Base-by-base conservation (phyloP, 129 eudicot genomes). In the Escallonia rubra region DNA sequence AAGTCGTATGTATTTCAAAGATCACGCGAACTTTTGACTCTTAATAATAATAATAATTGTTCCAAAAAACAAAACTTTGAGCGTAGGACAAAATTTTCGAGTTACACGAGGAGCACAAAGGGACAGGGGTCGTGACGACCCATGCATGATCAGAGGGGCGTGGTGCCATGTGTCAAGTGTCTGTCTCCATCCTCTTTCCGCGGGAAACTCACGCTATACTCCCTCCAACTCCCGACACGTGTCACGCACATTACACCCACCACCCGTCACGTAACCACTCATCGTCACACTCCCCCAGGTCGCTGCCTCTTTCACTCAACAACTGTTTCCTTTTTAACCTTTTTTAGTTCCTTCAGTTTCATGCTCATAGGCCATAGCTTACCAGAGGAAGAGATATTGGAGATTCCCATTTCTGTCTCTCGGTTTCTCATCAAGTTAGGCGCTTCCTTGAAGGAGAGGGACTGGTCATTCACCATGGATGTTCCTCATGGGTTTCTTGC, bases 401-500 rank as follows among this genome's bases (percentile, higher is more conserved):
- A 41, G 8, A 42, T 43, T 43, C n/a, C 66, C 39, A 15, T 12
- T 14, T 62, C 43, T 62, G 38, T 8, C 10, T 14, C 9, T 23
- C 38, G 39, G 39, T 50, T 11, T 57, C 15, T 13, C 40, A 23
- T 57, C 40, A 9, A 7, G 53, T 49, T 3, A 9, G 9, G 8
- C 6, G 9, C 41, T 45, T 55, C 39, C 15, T 8, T 3, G 39
- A 42, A 48, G 10, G 40, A n/a, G 15, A 59, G 41, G 34, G 43
- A 55, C 45, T 4, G 40, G 40, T 9, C 61, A 14, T 6, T 57
- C 61, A 23, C 61, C 14, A 89, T 89, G 96, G 80, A 89, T 67
- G 96, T 85, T 12, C 92, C 96, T 12, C 71, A 59, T 6, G 92
- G 96, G 48, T 85, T 89, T 78, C 15, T 77, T 39, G 84, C 94